A percentile compares a stretch with the other conserved stretches of the same genome.
Evolutionary conservation across 352 stramenopile species (phyloP).

Genomic region (Phytophthora sp.): DNA sequence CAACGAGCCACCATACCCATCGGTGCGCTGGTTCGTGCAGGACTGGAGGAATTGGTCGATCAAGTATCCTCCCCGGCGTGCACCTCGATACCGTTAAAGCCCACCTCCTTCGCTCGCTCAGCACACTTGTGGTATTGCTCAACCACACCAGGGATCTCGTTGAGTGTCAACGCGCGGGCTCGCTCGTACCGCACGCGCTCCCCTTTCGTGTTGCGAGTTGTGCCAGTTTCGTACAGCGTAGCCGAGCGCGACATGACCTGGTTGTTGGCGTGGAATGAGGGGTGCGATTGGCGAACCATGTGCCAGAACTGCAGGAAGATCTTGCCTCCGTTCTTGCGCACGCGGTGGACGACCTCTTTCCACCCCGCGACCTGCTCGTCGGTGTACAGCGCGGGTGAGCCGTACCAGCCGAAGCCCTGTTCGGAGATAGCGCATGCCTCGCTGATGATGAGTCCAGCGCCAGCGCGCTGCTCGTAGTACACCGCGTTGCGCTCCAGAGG

Average conservation of each 20-base stretch:
- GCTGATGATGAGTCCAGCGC: conserved; percentile 51
- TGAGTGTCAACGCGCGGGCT: conserved; percentile 23
- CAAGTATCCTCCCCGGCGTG: conserved; percentile 91
- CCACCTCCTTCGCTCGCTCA: conserved; percentile 69
- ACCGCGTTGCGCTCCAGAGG: conserved; percentile 31
- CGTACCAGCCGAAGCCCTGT: conserved; percentile 36
- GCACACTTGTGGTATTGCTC: conserved; percentile 76
- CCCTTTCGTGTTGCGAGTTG: conserved; percentile 33
- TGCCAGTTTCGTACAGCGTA: conserved; percentile 17
- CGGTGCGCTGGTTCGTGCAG: conserved; percentile 73
- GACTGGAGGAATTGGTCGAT: conserved; percentile 68
- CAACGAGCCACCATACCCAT: conserved; percentile 83
- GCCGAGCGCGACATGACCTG: conserved; percentile 53
- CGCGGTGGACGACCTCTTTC: conserved; percentile 55
- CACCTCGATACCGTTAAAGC: conserved; percentile 51
- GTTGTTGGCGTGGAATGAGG: conserved; percentile 50
- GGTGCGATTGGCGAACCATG: conserved; percentile 67
- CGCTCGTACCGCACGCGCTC: conserved; percentile 22
- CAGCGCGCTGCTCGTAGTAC: conserved; percentile 51
- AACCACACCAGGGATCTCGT: conserved; percentile 56
- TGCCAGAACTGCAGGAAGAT: conserved; percentile 90
- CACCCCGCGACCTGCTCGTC: conserved; percentile 39
- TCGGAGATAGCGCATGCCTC: conserved; percentile 48
- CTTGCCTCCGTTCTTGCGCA: conserved; percentile 73
- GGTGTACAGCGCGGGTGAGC: conserved; percentile 47